Percentiles rank a stretch among this genome's conserved stretches.
phyloP scores from a whole-genome alignment of 2,329 filamentous ascomycete species.

The Atkinsonella texensis region DNA sequence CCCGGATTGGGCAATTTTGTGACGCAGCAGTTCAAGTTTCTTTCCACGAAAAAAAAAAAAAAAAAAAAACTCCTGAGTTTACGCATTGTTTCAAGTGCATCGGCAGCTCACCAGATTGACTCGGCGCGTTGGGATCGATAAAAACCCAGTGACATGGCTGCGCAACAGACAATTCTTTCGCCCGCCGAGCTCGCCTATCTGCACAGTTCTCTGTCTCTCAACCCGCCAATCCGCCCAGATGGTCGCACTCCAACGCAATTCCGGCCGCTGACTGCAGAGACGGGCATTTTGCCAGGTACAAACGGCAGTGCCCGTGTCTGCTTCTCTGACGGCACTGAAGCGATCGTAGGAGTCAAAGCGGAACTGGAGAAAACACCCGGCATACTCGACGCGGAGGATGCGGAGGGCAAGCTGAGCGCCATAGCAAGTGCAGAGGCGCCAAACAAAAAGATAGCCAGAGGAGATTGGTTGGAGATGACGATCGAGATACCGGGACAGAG shows the following conservation, averaged over 20 bases:
- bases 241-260: conserved; percentile 75
- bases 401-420: conserved; percentile 8
- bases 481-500: conserved; percentile 86
- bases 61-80: not conserved
- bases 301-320: conserved; percentile 91
- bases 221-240: conserved; percentile 80
- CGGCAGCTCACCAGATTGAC: not conserved
- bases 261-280: conserved; percentile 81
- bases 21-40: conserved; percentile 3
- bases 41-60: conserved; percentile 8
- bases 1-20: not conserved
- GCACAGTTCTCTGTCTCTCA: conserved; percentile 70
- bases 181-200: conserved; percentile 95
- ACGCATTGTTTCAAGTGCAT: not conserved
- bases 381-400: conserved; percentile 15
- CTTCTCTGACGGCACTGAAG: conserved; percentile 90
- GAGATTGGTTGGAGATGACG: conserved; percentile 76
- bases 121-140: not conserved
- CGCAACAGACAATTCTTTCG: conserved; percentile 66
- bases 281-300: conserved; percentile 74
- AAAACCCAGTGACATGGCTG: conserved; percentile 37
- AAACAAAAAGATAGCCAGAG: conserved; percentile 31
- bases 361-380: conserved; percentile 67
- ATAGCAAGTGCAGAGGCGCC: conserved; percentile 27
- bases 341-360: conserved; percentile 88